These are phyloP conservation scores for Gossypium arboreum DNA, from an alignment of 345 rosid genomes.

Conservation along the genomic window DNA sequence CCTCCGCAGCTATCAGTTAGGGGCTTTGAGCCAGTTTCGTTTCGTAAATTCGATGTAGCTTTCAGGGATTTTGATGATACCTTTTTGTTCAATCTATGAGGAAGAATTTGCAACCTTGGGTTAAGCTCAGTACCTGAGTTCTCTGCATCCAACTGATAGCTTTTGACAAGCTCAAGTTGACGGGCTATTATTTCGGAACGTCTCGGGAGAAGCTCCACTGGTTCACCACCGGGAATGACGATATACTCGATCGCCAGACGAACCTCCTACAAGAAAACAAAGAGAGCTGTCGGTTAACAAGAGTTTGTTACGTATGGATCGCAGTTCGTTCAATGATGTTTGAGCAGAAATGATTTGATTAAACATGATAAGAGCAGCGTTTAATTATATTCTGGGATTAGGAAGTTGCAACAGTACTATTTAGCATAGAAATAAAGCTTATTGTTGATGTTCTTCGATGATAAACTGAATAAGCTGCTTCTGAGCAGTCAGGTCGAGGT, in stretches of 20 bases:
- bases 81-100: slow-evolving; percentile 52
- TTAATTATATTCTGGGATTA: neutral
- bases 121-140: slow-evolving; percentile 73
- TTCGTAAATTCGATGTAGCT: slow-evolving; percentile 24
- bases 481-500: neutral
- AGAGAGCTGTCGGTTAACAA: slow-evolving; percentile 10
- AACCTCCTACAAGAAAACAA: slow-evolving; percentile 55
- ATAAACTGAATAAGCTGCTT: neutral
- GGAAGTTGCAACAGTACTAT: neutral
- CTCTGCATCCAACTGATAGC: slow-evolving; percentile 83
- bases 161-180: slow-evolving; percentile 86
- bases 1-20: slow-evolving; percentile 32
- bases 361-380: neutral
- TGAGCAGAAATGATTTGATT: neutral
- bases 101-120: slow-evolving; percentile 91
- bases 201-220: slow-evolving; percentile 94
- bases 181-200: slow-evolving; percentile 75
- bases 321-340: neutral
- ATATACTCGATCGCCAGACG: slow-evolving; percentile 89
- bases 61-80: slow-evolving; percentile 30
- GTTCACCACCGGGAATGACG: slow-evolving; percentile 92
- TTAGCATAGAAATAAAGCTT: neutral
- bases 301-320: neutral
- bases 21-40: slow-evolving; percentile 20
- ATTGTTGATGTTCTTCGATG: neutral